Conservation (phyloP, 371 early-diverging fungal species). For the Saksenaea oblongispora region DNA sequence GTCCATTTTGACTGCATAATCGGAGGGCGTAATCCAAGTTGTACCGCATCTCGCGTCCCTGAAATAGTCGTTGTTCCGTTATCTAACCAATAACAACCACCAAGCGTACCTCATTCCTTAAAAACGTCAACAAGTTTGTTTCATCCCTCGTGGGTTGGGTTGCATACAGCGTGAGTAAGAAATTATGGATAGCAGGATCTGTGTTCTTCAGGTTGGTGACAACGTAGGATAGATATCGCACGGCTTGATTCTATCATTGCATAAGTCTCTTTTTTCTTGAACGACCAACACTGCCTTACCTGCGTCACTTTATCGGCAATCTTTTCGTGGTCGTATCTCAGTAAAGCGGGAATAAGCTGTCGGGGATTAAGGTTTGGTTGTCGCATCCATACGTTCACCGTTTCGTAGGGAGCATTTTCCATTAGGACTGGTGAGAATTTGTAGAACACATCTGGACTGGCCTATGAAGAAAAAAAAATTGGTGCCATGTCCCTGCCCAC, state of each 20-base stretch:
- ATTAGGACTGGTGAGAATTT: slow-evolving; percentile 82
- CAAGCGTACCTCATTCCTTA: slow-evolving; percentile 64
- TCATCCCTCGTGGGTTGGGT: slow-evolving; percentile 69
- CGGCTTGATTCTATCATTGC: slow-evolving; percentile 76
- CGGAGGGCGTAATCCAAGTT: slow-evolving; percentile 86
- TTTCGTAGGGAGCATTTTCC: slow-evolving; percentile 76
- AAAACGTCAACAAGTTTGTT: slow-evolving; percentile 63
- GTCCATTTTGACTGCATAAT: slow-evolving; percentile 74
- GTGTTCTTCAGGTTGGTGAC: slow-evolving; percentile 73
- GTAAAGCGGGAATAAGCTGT: slow-evolving; percentile 84
- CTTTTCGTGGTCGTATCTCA: slow-evolving; percentile 69
- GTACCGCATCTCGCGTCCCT: slow-evolving; percentile 72
- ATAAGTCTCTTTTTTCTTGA: too few species aligned
- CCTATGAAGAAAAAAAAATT: too few species aligned
- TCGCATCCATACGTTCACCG: slow-evolving; percentile 84
- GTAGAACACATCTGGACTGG: slow-evolving; percentile 78
- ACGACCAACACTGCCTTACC: too few species aligned
- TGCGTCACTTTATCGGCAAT: slow-evolving; percentile 20
- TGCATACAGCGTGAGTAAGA: slow-evolving; percentile 82
- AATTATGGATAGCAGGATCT: slow-evolving; percentile 91
- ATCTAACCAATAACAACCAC: too few species aligned
- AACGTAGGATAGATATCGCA: slow-evolving; percentile 86
- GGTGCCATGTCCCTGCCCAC: too few species aligned
- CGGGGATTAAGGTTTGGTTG: slow-evolving; percentile 79
- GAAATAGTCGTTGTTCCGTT: background rate